Evolutionary conservation across 768 basidiomycete genomes (phyloP).

Genomic region (Trametes maxima): DNA sequence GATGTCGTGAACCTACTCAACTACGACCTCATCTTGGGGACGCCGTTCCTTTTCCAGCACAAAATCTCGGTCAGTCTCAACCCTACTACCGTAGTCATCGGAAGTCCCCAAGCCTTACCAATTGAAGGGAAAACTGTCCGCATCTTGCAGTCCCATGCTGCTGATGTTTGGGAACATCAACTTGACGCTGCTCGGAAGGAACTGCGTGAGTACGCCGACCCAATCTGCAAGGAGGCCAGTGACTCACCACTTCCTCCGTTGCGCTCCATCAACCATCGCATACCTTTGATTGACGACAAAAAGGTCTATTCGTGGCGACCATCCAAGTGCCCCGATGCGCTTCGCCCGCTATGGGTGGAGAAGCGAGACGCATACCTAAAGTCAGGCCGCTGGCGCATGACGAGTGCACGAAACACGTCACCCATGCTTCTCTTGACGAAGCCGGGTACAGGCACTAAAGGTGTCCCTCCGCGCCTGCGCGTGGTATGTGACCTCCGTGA

Average conservation of each 20-base stretch:
- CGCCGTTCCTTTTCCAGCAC: slow-evolving; percentile 29
- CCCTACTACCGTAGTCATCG: slow-evolving; percentile 7
- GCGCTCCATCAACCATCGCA: slow-evolving; percentile 39
- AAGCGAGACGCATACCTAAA: slow-evolving; percentile 36
- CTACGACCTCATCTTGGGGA: slow-evolving; percentile 31
- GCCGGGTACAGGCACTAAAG: slow-evolving; percentile 12
- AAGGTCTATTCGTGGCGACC: slow-evolving; percentile 39
- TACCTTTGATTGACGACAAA: slow-evolving; percentile 36
- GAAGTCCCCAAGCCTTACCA: neutral
- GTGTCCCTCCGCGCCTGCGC: slow-evolving; percentile 8
- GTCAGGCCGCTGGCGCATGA: slow-evolving; percentile 36
- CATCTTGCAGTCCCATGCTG: slow-evolving; percentile 1
- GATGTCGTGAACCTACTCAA: slow-evolving; percentile 15
- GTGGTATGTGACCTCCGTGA: slow-evolving; percentile 20
- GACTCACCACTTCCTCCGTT: slow-evolving; percentile 31
- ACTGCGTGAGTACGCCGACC: slow-evolving; percentile 19
- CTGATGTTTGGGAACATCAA: neutral
- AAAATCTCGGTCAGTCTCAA: slow-evolving; percentile 14
- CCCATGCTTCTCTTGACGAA: slow-evolving; percentile 41
- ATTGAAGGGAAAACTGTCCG: neutral
- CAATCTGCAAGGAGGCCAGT: slow-evolving; percentile 13
- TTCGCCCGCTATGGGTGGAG: slow-evolving; percentile 28
- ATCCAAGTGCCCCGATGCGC: slow-evolving; percentile 39
- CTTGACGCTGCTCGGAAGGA: neutral
- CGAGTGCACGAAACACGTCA: slow-evolving; percentile 30